Conservation (phyloP, 305 asterid genomes). For the Solanum aculeatissimum region DNA sequence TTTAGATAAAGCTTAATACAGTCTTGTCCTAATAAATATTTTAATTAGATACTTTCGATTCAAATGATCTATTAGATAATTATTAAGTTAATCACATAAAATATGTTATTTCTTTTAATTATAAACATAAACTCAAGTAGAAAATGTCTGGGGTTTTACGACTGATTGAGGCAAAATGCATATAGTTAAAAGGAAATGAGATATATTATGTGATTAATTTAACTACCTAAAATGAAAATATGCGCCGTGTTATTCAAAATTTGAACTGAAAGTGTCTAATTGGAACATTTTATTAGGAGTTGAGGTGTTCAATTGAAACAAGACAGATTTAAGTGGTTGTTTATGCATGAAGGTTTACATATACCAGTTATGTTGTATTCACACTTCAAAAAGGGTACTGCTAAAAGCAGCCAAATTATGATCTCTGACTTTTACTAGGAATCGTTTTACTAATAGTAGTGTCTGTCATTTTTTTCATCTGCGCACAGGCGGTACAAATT, state of each 20-base stretch:
- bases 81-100: no score
- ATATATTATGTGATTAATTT: neutral
- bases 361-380: neutral
- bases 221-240: neutral
- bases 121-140: neutral
- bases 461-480: neutral
- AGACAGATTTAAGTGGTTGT: neutral
- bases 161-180: neutral
- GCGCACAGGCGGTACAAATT: conserved; percentile 73
- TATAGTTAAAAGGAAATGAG: neutral
- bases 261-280: neutral
- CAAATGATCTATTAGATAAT: no score
- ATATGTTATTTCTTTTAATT: no score
- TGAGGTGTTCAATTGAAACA: neutral
- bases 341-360: neutral
- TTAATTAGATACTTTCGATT: neutral
- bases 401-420: neutral
- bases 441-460: neutral
- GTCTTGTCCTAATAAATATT: no score
- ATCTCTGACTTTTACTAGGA: neutral
- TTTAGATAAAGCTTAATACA: no score
- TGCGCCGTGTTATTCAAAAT: neutral
- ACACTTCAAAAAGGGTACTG: neutral
- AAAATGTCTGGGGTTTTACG: neutral
- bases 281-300: neutral